Percentiles rank a stretch among this genome's conserved stretches.
Evolutionary conservation across 495 filamentous ascomycete genomes (phyloP).

Genomic region (Amphirosellinia nigrospora): DNA sequence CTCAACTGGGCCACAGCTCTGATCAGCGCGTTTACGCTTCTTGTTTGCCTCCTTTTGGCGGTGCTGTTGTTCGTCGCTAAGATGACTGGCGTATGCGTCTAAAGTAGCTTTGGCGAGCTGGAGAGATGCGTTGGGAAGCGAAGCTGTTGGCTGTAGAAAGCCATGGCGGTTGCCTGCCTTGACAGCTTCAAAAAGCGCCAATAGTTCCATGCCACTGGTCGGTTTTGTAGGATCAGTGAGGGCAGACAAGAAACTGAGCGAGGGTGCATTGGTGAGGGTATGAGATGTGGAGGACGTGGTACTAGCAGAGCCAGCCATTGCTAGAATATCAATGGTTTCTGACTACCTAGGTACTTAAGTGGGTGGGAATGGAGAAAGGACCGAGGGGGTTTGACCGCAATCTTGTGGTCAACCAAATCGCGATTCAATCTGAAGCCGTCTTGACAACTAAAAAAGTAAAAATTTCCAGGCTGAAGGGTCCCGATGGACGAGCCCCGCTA

Average conservation of each 20-base stretch:
- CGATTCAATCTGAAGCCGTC: conserved; percentile 14
- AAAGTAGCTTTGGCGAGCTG: conserved; percentile 75
- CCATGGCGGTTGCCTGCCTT: conserved; percentile 56
- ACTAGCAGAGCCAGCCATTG: conserved; percentile 56
- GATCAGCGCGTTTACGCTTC: conserved; percentile 68
- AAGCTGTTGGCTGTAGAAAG: conserved; percentile 72
- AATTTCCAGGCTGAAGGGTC: conserved; percentile 34
- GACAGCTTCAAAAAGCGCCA: conserved; percentile 56
- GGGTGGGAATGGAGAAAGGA: not conserved
- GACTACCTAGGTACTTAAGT: no score
- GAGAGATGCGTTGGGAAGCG: conserved; percentile 68
- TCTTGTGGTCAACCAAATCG: conserved; percentile 15
- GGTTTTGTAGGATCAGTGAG: conserved; percentile 36
- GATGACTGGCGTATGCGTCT: conserved; percentile 72
- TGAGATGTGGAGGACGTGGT: conserved; percentile 61
- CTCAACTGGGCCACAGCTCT: conserved; percentile 41
- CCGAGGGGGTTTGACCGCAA: not conserved
- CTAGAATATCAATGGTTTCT: conserved; percentile 23
- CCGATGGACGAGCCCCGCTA: conserved; percentile 12
- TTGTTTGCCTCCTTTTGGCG: conserved; percentile 61
- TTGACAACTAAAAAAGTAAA: conserved; percentile 26
- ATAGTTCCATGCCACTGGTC: conserved; percentile 43
- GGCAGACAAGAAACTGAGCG: conserved; percentile 41
- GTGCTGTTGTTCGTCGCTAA: conserved; percentile 68
- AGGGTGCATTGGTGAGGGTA: conserved; percentile 53